phyloP scores from a whole-genome alignment of 805 yeast species.

The Saccharomycopsis fibuligera region DNA sequence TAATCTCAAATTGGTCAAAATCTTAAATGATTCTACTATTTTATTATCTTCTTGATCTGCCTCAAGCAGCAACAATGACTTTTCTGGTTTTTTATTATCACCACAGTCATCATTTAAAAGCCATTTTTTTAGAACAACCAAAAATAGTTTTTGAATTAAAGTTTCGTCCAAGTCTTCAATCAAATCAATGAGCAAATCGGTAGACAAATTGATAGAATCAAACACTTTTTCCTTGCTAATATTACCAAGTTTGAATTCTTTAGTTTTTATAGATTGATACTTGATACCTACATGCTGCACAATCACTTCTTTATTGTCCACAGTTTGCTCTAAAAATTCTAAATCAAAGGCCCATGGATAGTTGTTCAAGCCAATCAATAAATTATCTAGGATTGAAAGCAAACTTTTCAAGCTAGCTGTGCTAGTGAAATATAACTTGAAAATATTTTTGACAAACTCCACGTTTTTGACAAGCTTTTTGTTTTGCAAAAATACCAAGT shows the following conservation, averaged over 20 bases:
- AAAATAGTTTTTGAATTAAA: slow-evolving; percentile 41
- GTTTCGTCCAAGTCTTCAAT: slow-evolving; percentile 41
- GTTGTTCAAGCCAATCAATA: slow-evolving; percentile 16
- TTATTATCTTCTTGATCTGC: slow-evolving; percentile 23
- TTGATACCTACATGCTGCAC: slow-evolving; percentile 7
- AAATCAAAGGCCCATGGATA: slow-evolving; percentile 9
- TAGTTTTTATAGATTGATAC: slow-evolving; percentile 6
- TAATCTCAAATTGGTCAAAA: slow-evolving; percentile 54
- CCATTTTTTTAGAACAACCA: slow-evolving; percentile 56
- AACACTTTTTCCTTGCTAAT: slow-evolving; percentile 31
- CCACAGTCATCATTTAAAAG: slow-evolving; percentile 29
- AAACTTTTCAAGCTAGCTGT: not conserved
- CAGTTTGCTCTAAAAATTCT: not conserved
- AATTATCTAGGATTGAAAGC: slow-evolving; percentile 10
- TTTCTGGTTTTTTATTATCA: slow-evolving; percentile 13
- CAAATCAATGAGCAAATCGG: slow-evolving; percentile 37
- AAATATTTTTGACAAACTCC: slow-evolving; percentile 27
- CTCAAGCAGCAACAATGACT: slow-evolving; percentile 16
- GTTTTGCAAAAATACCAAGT: slow-evolving; percentile 32
- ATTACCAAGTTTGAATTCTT: slow-evolving; percentile 3
- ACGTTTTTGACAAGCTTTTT: slow-evolving; percentile 26
- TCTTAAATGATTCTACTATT: slow-evolving; percentile 44
- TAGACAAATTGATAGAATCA: slow-evolving; percentile 37
- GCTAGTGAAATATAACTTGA: slow-evolving; percentile 29
- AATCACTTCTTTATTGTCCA: not conserved